phyloP scores from a whole-genome alignment of 257 asterid genomes.

The Solanum dulcamara region DNA sequence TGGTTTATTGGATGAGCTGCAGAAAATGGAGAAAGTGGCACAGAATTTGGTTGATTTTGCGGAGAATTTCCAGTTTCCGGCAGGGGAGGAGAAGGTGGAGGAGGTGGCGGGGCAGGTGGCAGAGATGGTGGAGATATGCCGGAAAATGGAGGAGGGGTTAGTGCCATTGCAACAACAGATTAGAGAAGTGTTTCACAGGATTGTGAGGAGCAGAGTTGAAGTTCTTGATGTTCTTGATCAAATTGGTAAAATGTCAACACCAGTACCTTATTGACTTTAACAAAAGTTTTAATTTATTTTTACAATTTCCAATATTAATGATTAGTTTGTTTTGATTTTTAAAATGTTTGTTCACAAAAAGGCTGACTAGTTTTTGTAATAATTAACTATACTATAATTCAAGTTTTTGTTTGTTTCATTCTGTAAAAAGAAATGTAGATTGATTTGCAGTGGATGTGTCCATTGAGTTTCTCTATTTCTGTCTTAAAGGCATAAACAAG shows the following conservation, averaged over 20 bases:
- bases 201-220: constrained; percentile 82
- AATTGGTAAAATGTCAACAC: constrained; percentile 40
- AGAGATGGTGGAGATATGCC: constrained; percentile 61
- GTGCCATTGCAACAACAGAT: constrained; percentile 63
- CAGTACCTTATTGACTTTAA: constrained; percentile 44
- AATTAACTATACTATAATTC: neutral
- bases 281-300: neutral
- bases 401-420: neutral
- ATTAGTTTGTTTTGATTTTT: neutral
- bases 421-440: neutral
- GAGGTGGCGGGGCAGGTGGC: constrained; percentile 46
- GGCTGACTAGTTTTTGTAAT: neutral
- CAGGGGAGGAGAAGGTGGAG: constrained; percentile 61
- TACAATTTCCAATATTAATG: neutral
- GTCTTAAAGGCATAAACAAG: too few species aligned
- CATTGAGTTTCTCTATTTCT: neutral
- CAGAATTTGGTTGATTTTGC: constrained; percentile 45
- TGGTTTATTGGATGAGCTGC: constrained; percentile 69
- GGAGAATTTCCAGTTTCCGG: constrained; percentile 47
- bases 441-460: neutral
- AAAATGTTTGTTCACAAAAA: neutral
- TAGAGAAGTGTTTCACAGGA: constrained; percentile 86
- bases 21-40: constrained; percentile 67
- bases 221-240: constrained; percentile 76
- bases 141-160: constrained; percentile 74